phyloP scores from a whole-genome alignment of 2,329 filamentous ascomycete genomes.

The Phyllosticta capitalensis region DNA sequence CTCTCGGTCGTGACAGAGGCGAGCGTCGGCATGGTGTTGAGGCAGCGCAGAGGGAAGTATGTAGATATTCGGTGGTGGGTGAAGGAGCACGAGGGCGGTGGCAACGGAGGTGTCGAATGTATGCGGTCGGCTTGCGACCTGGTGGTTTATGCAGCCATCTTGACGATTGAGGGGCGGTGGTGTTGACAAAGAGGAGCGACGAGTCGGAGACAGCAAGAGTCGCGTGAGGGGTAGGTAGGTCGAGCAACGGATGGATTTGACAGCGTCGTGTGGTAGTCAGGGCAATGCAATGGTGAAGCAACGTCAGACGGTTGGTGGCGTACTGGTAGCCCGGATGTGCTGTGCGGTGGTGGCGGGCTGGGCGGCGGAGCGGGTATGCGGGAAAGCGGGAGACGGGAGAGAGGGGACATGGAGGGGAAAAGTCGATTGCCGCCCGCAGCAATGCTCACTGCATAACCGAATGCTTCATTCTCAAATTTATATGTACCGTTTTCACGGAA shows the following conservation, averaged over 20 bases:
- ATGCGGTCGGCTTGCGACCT: conserved; percentile 5
- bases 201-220: background rate
- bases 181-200: conserved; percentile 27
- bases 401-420: too few species aligned
- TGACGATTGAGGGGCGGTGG: conserved; percentile 20
- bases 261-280: conserved; percentile 7
- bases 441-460: too few species aligned
- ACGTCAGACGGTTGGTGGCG: background rate
- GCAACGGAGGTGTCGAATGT: conserved; percentile 24
- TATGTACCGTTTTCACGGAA: conserved; percentile 23
- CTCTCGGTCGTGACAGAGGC: background rate
- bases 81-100: conserved; percentile 20
- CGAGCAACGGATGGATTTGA: background rate
- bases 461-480: background rate
- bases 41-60: background rate
- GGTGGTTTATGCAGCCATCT: conserved; percentile 34
- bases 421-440: too few species aligned
- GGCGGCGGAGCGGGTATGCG: background rate
- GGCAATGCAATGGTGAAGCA: background rate
- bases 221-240: background rate
- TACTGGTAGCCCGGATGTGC: too few species aligned
- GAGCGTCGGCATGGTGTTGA: conserved; percentile 12
- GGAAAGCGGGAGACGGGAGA: background rate
- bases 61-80: conserved; percentile 17
- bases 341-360: conserved; percentile 1